phyloP scores from a whole-genome alignment of 2,329 filamentous ascomycete genomes.

The Hymenotorrendiella dingleyae region DNA sequence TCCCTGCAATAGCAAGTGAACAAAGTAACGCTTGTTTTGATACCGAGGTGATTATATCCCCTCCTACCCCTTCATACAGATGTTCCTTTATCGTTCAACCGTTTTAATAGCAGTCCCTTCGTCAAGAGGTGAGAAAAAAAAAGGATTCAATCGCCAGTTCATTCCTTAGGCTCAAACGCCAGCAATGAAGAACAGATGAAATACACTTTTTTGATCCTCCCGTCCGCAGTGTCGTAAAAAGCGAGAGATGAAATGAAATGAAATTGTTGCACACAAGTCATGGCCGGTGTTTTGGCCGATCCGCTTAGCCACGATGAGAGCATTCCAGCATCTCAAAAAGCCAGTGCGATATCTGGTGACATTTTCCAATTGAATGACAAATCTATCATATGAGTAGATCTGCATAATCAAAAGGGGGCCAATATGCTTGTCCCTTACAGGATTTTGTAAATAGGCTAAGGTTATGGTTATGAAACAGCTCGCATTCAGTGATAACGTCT shows the following conservation, averaged over 20 bases:
- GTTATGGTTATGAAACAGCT: background rate
- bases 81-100: too few relatives aligned
- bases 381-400: constrained; percentile 20
- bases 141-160: background rate
- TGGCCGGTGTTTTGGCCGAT: constrained; percentile 7
- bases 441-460: constrained; percentile 5
- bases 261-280: constrained; percentile 11
- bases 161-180: constrained; percentile 19
- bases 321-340: constrained; percentile 30
- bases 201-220: background rate
- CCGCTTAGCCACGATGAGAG: constrained; percentile 20
- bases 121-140: too few relatives aligned
- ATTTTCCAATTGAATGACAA: constrained; percentile 16
- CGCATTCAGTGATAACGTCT: constrained; percentile 9
- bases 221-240: constrained; percentile 1
- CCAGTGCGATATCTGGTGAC: constrained; percentile 10
- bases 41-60: too few relatives aligned
- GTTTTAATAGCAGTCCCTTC: too few relatives aligned
- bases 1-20: too few relatives aligned
- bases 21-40: too few relatives aligned
- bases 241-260: constrained; percentile 9
- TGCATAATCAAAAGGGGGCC: constrained; percentile 16
- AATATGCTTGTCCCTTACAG: constrained; percentile 4
- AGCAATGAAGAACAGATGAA: constrained; percentile 14
- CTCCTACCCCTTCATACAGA: too few relatives aligned